Evolutionary conservation across 768 basidiomycete species (phyloP), one percentile per base, ranked within the genome.

Genomic region (Tulasnella sp.): DNA sequence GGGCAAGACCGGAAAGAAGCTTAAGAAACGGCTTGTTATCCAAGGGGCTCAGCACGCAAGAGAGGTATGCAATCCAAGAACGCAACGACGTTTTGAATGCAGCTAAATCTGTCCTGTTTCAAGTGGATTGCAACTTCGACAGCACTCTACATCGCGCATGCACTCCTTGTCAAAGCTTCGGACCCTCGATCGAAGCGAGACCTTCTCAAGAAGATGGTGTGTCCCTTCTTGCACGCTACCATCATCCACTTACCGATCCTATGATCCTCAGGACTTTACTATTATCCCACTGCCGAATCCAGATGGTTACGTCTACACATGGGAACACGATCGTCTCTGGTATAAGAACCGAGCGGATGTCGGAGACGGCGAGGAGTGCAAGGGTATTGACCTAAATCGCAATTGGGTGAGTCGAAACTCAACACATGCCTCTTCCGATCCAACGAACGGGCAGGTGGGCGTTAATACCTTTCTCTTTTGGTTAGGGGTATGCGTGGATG

Each of bases 81-180:
- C n/a, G n/a, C n/a, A n/a, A n/a, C n/a, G n/a, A n/a, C n/a, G n/a
- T n/a, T n/a, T n/a, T n/a, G n/a, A n/a, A n/a, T n/a, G n/a, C n/a
- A n/a, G n/a, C n/a, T n/a, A n/a, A n/a, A n/a, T n/a, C n/a, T n/a
- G n/a, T n/a, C n/a, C n/a, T n/a, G n/a, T n/a, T n/a, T n/a, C n/a
- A n/a, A 89, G 84, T 93, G 90, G 90, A 78, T 93, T 53, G 84
- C 88, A 2, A 83, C 86, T 0, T 77, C 88, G 0, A 79, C 88
- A 0, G 74, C 85, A 0, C 73, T 86, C 10, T 90, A 90, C 68
- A 67, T 88, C 42, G 77, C 84, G 0, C 88, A 93, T 66, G 78
- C 82, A 0, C 76, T 93, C 3, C 74, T 85, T 3, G 70, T 79
- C 4, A 70, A 81, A 56, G 53, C 72, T 0, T 71, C 76, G 0